Conservation (phyloP, 148 eudicot genomes). For the Chenopodium formosanum region DNA sequence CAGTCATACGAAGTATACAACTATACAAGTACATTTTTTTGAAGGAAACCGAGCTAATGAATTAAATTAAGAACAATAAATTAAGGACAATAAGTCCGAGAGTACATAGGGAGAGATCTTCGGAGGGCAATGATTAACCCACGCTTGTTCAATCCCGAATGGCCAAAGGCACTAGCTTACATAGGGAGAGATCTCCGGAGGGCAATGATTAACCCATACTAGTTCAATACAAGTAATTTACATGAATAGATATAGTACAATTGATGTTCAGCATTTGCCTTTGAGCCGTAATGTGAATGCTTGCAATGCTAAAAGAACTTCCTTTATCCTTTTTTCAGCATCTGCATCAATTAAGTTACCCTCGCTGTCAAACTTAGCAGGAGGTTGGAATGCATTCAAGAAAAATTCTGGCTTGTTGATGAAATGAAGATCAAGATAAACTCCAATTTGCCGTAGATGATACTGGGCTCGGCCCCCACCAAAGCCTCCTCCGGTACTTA, state of each 20-base stretch:
- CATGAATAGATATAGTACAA: not conserved
- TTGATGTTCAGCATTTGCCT: conserved; percentile 28
- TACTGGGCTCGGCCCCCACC: conserved; percentile 75
- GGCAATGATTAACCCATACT: too few species aligned
- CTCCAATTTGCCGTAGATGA: conserved; percentile 82
- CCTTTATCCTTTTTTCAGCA: conserved; percentile 46
- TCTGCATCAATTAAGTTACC: conserved; percentile 69
- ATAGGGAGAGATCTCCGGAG: too few species aligned
- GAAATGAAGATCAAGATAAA: conserved; percentile 75
- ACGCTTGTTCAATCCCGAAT: too few species aligned
- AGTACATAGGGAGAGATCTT: too few species aligned
- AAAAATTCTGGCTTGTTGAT: conserved; percentile 86
- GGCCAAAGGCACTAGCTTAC: too few species aligned
- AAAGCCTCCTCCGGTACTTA: conserved; percentile 67
- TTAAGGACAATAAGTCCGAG: too few species aligned
- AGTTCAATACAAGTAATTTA: too few species aligned
- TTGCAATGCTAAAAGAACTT: conserved; percentile 56
- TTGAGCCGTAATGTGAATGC: conserved; percentile 55
- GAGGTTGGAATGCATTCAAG: conserved; percentile 58
- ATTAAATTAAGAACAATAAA: too few species aligned
- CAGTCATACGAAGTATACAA: not conserved
- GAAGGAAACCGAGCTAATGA: too few species aligned
- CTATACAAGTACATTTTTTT: too few species aligned
- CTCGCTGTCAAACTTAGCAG: conserved; percentile 63
- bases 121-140: too few species aligned